These are phyloP conservation scores for Bipolaris zeicola DNA, from an alignment of 2,329 filamentous ascomycete species.

Conservation along the genomic window DNA sequence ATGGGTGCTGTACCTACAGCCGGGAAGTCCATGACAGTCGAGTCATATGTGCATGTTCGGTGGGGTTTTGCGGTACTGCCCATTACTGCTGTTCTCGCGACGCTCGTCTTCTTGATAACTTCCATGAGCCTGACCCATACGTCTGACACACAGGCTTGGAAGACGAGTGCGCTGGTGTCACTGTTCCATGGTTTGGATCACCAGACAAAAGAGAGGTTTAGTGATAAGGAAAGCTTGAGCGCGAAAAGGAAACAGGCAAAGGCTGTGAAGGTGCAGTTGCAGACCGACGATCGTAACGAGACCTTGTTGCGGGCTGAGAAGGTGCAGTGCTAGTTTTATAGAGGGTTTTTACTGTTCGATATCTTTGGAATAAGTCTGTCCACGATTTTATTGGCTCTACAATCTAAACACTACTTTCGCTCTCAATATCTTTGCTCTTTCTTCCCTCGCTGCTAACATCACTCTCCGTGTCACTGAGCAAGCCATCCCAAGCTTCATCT, in stretches of 20 bases:
- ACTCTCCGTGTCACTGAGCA: slow-evolving; percentile 39
- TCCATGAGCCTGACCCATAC: slow-evolving; percentile 18
- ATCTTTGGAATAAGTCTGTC: background rate
- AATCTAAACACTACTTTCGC: slow-evolving; percentile 15
- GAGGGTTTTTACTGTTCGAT: background rate
- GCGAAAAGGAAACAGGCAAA: slow-evolving; percentile 17
- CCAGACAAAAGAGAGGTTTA: slow-evolving; percentile 17
- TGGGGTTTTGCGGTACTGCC: slow-evolving; percentile 21
- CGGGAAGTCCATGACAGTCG: slow-evolving; percentile 15
- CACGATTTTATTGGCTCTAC: background rate
- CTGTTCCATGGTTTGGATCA: slow-evolving; percentile 19
- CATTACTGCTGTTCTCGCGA: slow-evolving; percentile 13
- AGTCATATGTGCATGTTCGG: slow-evolving; percentile 20
- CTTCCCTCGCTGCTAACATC: slow-evolving; percentile 26
- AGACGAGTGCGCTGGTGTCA: slow-evolving; percentile 18
- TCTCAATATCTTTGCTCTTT: slow-evolving; percentile 34
- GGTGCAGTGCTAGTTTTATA: background rate
- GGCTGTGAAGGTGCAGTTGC: slow-evolving; percentile 13
- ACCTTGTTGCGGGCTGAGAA: slow-evolving; percentile 13
- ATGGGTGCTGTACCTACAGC: slow-evolving; percentile 13
- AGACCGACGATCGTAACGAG: slow-evolving; percentile 8
- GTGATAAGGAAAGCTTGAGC: slow-evolving; percentile 5
- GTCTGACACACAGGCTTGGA: slow-evolving; percentile 20
- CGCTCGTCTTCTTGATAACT: slow-evolving; percentile 14
- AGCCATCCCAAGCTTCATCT: slow-evolving; percentile 37